Percentiles rank a stretch among this genome's conserved stretches.
Evolutionary conservation across 305 asterid species (phyloP).

Genomic region (Fraxinus albicans): DNA sequence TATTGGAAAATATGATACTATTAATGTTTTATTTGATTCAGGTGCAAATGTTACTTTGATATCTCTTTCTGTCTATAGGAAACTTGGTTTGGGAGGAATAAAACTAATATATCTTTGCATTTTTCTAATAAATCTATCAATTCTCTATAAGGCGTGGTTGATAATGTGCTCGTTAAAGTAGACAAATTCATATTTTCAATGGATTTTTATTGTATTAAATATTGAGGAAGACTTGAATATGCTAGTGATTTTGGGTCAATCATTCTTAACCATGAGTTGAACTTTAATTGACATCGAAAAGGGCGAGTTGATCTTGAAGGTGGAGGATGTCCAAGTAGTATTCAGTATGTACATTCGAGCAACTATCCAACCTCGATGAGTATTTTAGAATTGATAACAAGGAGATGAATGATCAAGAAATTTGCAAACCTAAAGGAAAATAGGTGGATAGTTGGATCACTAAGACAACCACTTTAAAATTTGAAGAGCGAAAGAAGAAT

Average conservation of each 20-base stretch:
- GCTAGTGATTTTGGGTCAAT: neutral
- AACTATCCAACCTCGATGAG: too few relatives aligned
- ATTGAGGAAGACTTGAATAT: too few relatives aligned
- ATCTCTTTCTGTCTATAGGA: neutral
- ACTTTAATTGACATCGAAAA: neutral
- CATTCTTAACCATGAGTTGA: neutral
- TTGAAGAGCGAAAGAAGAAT: too few relatives aligned
- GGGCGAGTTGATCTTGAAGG: neutral
- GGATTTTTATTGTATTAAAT: too few relatives aligned
- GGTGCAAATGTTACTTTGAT: neutral
- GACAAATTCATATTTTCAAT: neutral
- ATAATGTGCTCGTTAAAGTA: neutral
- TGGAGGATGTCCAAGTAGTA: neutral
- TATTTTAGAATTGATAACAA: too few relatives aligned
- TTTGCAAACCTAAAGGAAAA: too few relatives aligned
- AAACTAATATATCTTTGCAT: too few relatives aligned
- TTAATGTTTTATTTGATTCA: neutral
- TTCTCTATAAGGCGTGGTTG: neutral
- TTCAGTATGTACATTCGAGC: too few relatives aligned
- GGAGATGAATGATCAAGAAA: too few relatives aligned
- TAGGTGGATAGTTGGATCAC: too few relatives aligned
- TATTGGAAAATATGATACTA: too few relatives aligned
- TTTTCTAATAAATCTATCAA: neutral
- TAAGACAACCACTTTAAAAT: too few relatives aligned
- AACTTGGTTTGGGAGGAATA: neutral